Conservation (phyloP, 495 filamentous ascomycete genomes). For the Aspergillus saccharolyticus region DNA sequence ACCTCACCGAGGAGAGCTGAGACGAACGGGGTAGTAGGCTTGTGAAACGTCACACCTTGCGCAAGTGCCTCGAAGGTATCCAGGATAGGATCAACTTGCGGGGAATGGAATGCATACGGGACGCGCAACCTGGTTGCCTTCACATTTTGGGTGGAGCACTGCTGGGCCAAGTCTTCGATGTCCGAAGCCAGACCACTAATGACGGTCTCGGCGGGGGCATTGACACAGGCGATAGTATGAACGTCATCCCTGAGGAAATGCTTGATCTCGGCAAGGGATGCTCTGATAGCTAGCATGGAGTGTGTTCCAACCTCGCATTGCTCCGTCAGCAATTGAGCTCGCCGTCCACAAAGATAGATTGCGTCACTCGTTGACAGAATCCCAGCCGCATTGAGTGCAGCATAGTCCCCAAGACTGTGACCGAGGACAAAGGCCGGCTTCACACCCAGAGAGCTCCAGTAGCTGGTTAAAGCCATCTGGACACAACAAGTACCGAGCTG, state of each 20-base stretch:
- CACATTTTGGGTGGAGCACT: conserved; percentile 47
- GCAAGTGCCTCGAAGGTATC: conserved; percentile 57
- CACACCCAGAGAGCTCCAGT: conserved; percentile 78
- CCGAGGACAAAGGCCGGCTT: conserved; percentile 73
- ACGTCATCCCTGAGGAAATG: conserved; percentile 19
- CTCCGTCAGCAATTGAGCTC: conserved; percentile 67
- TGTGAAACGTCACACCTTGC: conserved; percentile 50
- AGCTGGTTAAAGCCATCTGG: conserved; percentile 78
- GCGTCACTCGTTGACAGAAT: conserved; percentile 69
- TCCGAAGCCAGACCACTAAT: conserved; percentile 46
- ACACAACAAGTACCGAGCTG: conserved; percentile 75
- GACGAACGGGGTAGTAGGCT: conserved; percentile 62
- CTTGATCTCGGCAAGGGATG: conserved; percentile 25
- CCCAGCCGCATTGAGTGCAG: conserved; percentile 71
- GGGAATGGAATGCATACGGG: conserved; percentile 73
- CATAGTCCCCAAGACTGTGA: conserved; percentile 75
- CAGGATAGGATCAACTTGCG: conserved; percentile 67
- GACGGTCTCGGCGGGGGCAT: conserved; percentile 39
- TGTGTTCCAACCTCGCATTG: conserved; percentile 68
- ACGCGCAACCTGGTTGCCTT: conserved; percentile 64
- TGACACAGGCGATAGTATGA: conserved; percentile 47
- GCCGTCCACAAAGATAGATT: conserved; percentile 65
- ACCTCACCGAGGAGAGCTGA: conserved; percentile 62
- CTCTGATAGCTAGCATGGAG: conserved; percentile 46
- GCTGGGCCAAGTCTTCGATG: conserved; percentile 54